phyloP scores from a whole-genome alignment of 805 yeast genomes.

The Lachancea thermotolerans region DNA sequence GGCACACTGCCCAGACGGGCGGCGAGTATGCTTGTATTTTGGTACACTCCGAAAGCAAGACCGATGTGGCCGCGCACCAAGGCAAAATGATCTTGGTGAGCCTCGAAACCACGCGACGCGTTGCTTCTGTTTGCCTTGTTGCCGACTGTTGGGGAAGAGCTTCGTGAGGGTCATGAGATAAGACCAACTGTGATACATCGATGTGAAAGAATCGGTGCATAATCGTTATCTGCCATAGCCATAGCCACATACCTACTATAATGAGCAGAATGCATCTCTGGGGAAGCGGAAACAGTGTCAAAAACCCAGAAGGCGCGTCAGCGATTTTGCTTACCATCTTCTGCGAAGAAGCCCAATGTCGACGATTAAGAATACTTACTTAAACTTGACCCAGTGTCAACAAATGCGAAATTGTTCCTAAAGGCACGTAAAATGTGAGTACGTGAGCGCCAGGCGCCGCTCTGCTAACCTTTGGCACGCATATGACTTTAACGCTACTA shows the following conservation, averaged over 20 bases:
- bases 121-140: constrained; percentile 35
- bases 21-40: constrained; percentile 18
- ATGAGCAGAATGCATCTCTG: constrained; percentile 44
- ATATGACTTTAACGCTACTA: too few species aligned
- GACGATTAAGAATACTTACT: too few species aligned
- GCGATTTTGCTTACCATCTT: background rate
- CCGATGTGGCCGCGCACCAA: constrained; percentile 11
- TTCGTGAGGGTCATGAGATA: constrained; percentile 18
- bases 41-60: constrained; percentile 22
- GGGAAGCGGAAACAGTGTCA: constrained; percentile 39
- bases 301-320: background rate
- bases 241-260: constrained; percentile 45
- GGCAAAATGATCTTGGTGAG: constrained; percentile 23
- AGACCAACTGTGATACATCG: constrained; percentile 34
- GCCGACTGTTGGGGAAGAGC: constrained; percentile 25
- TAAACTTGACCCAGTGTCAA: too few species aligned
- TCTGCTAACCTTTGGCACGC: too few species aligned
- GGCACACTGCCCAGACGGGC: constrained; percentile 20
- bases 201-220: constrained; percentile 33
- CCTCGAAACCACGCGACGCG: constrained; percentile 20
- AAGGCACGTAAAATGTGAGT: background rate
- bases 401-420: too few species aligned
- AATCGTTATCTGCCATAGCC: constrained; percentile 42
- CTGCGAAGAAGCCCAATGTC: too few species aligned
- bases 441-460: too few species aligned